phyloP scores from a whole-genome alignment of 176 grass and related monocot genomes.

The Musa beccarii region DNA sequence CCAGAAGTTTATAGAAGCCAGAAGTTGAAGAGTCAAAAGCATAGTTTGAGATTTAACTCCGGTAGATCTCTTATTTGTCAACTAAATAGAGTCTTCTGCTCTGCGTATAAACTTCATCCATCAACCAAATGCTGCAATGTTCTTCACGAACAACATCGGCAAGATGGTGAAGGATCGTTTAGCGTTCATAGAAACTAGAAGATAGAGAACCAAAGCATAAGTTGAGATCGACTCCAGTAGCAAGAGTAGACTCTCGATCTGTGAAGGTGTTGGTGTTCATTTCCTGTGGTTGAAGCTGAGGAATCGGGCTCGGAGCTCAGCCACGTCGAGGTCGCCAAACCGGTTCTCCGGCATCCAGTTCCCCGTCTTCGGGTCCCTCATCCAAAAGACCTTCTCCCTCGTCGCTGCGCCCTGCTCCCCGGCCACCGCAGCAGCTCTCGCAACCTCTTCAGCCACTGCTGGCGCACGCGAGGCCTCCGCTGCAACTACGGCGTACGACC shows the following conservation, averaged over 20 bases:
- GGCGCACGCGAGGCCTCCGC: not conserved
- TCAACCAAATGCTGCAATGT: too few species aligned
- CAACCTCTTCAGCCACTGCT: constrained; percentile 1
- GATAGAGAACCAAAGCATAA: too few species aligned
- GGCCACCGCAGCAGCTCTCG: not conserved
- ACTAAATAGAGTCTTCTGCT: too few species aligned
- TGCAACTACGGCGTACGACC: constrained; percentile 5
- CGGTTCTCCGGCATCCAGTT: constrained; percentile 54
- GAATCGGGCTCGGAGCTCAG: constrained; percentile 34
- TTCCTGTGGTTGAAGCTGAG: constrained; percentile 5
- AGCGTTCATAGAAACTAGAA: not conserved
- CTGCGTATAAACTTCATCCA: too few species aligned
- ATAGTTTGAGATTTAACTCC: too few species aligned
- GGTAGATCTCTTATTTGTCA: too few species aligned
- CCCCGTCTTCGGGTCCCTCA: constrained; percentile 59
- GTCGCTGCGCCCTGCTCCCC: not conserved
- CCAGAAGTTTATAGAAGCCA: too few species aligned
- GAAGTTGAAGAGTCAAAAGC: too few species aligned
- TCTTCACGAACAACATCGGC: too few species aligned
- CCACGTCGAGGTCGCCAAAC: constrained; percentile 30
- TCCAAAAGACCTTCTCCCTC: constrained; percentile 49
- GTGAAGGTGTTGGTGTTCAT: not conserved
- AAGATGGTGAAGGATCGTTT: too few species aligned
- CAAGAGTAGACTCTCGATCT: not conserved
- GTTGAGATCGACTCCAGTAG: too few species aligned